These are phyloP conservation scores for Phialocephala subalpina DNA, from an alignment of 2,329 filamentous ascomycete genomes.

Conservation along the genomic window DNA sequence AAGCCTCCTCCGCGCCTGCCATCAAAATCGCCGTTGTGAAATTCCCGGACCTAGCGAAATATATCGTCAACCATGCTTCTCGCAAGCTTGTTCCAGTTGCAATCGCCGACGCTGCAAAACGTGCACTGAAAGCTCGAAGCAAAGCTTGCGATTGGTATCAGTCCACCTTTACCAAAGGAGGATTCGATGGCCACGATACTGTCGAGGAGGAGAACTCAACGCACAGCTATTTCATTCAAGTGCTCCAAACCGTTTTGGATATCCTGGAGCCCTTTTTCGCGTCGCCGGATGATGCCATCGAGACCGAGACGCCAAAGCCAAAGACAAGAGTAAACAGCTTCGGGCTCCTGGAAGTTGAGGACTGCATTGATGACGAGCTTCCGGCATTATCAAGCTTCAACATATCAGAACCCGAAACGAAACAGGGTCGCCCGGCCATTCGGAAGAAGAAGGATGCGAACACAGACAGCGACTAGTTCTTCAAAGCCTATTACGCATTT, in stretches of 20 bases:
- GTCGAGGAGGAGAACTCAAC: neutral
- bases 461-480: neutral
- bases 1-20: neutral
- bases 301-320: neutral
- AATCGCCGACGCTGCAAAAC: neutral
- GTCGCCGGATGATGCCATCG: neutral
- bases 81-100: neutral
- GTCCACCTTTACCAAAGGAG: neutral
- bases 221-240: neutral
- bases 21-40: neutral
- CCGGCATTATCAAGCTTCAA: neutral
- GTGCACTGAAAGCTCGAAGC: neutral
- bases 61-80: neutral
- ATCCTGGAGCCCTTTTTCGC: neutral
- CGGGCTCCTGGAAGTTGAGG: neutral
- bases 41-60: neutral
- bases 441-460: neutral
- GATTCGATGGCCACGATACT: neutral
- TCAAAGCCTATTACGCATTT: neutral
- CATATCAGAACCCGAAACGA: neutral
- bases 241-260: neutral
- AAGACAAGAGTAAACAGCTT: neutral
- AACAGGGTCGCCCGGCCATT: neutral
- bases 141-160: neutral
- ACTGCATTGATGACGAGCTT: neutral